Base-by-base conservation (phyloP, 2,329 filamentous ascomycete genomes). In the Lachnellula cervina region DNA sequence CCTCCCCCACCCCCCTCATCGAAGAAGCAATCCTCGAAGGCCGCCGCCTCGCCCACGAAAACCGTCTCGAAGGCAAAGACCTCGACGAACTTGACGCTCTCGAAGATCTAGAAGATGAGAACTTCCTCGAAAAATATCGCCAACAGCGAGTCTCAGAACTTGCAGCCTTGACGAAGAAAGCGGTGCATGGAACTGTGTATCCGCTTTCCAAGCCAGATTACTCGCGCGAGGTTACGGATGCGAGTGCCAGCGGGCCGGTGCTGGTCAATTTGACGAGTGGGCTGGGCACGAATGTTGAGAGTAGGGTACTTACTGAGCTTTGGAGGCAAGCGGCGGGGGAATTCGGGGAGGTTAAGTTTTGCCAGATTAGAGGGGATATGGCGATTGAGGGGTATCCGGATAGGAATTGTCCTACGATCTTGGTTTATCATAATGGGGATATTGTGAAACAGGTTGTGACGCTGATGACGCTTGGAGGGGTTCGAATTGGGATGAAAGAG, bases 321-420 rank as follows among this genome's bases (percentile, higher is more conserved):
- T 99, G 93, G 92, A 80, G 87, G 37, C 84, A 91, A 67, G 80
- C 94, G 42, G 93, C 94, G 0, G 75, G 74, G 57, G 90, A 93
- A 67, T 99, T 91, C 68, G 90, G 91, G 19, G 93, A 99, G 62
- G 78, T 99, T 71, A 99, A 99, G 74, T 99, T 99, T 73, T 97
- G 93, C 71, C 90, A 97, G 75, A 97, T 99, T 64, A 83, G 87
- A 64, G 94, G 87, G 6, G 86, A 90, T 68, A 84, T 97, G 75
- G 96, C 94, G 56, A 97, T 99, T 64, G 94, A 97, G 71, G 90
- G 90, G 42, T 99, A 99, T 72, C 94, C 94, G 1, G 94, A 97
- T 67, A 81, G 82, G 55, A 99, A 99, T 71, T 96, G 91, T 56
- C 94, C 94, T 1, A 99, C 94, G 0, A 90, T 99, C 37, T 70